phyloP scores from a whole-genome alignment of 2,329 filamentous ascomycete species.

The Botrytis elliptica region DNA sequence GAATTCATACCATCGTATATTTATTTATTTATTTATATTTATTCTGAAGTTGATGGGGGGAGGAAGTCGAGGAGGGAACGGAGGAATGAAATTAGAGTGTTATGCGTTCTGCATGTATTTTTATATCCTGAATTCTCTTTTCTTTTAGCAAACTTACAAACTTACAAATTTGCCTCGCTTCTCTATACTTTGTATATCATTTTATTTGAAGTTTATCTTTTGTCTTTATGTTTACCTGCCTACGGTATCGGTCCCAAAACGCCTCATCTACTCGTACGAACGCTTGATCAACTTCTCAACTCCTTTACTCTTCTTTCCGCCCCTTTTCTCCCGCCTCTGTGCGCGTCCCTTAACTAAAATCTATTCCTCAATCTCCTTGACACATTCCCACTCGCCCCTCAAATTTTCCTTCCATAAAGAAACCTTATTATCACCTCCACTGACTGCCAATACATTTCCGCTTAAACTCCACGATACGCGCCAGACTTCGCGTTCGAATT shows the following conservation, averaged over 20 bases:
- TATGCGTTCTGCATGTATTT: no score
- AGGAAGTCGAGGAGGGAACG: no score
- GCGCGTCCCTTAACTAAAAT: neutral
- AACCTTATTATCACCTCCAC: conserved; percentile 93
- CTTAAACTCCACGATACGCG: conserved; percentile 97
- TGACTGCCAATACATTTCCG: conserved; percentile 93
- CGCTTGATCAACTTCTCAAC: neutral
- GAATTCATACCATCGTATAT: no score
- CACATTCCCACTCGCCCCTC: conserved; percentile 92
- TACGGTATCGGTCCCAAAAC: conserved; percentile 5
- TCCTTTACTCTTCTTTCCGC: no score
- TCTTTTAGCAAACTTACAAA: no score
- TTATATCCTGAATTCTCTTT: no score
- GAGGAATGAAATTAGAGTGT: no score
- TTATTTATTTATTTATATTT: no score
- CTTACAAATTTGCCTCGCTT: neutral
- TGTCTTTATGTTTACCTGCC: neutral
- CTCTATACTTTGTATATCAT: neutral
- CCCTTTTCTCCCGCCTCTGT: neutral
- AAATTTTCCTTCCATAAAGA: conserved; percentile 98
- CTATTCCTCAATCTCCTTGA: conserved; percentile 93
- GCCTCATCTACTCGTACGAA: conserved; percentile 11
- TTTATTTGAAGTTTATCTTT: neutral
- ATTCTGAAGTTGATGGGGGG: no score
- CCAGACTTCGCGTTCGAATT: conserved; percentile 90